Base-by-base conservation (phyloP, 352 stramenopile species). In the Phytophthora cajani region DNA sequence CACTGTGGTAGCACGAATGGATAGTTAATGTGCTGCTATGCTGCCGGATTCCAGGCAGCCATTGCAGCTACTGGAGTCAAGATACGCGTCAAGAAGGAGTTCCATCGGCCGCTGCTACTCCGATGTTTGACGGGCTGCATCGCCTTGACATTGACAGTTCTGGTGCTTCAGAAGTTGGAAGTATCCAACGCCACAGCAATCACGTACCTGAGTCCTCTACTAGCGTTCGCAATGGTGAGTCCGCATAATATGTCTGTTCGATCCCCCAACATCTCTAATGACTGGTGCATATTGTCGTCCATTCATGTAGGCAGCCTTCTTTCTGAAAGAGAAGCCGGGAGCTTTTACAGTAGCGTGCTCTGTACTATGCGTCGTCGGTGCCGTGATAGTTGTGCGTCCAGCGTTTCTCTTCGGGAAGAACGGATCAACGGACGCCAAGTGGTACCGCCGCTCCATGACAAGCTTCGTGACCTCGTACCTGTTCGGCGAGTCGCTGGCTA, bases 131-230 rank as follows among this genome's bases (percentile, higher is more conserved):
- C 79, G 7, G 81, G 80, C n/a, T 89, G 74, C 27, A 71, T 68
- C 47, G 75, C 76, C 25, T 84, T 86, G 75, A 70, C 72, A 5
- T 52, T 92, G 16, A 63, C 68, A n/a, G 80, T 90, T 32, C 79
- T 87, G 69, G 77, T 82, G 21, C 81, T 92, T 59, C 67, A 84
- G 40, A 73, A 85, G 40, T 74, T 92, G 67, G 75, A 84, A 38
- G 69, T 91, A 9, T 84, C 82, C 12, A 87, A 94, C 59, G 87
- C 83, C 9, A 89, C 75, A 16, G 78, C 83, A 32, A 78, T 94
- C 32, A 78, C 89, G n/a, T 89, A 87, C 44, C 81, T 78, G 36
- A 92, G 81, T 36, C 87, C 87, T 9, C 62, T 94, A 38, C 73
- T 90, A 40, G 88, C 74, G 1, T 91, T 87, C 57, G 76, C 82